Conservation (phyloP, 2,329 filamentous ascomycete genomes). For the Furcasterigmium sp. region DNA sequence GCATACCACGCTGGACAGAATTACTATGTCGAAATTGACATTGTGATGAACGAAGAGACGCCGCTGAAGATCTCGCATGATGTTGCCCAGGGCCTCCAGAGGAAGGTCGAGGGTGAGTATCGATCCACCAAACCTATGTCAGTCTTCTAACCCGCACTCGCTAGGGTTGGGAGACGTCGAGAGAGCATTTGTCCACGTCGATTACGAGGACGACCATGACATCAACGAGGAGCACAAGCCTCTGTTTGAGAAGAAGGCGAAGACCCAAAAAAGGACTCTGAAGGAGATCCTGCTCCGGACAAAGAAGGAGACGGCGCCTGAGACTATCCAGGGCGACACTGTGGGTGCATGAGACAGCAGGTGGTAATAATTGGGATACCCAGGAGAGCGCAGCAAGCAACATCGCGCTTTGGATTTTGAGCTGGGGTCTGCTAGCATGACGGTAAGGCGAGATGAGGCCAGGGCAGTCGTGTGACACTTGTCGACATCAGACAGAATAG, state of each 20-base stretch:
- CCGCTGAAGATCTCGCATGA: constrained; percentile 54
- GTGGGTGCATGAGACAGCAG: no score
- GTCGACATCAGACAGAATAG: constrained; percentile 1
- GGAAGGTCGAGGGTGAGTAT: constrained; percentile 52
- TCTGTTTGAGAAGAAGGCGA: constrained; percentile 26
- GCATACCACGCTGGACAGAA: constrained; percentile 58
- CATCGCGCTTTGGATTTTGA: no score
- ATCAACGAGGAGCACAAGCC: constrained; percentile 37
- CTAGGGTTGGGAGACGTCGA: constrained; percentile 30
- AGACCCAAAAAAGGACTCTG: constrained; percentile 19
- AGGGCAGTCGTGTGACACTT: no score
- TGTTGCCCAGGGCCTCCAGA: constrained; percentile 53
- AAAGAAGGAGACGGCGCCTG: constrained; percentile 8
- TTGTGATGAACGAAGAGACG: constrained; percentile 51
- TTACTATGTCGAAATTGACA: constrained; percentile 58
- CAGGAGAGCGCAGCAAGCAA: no score
- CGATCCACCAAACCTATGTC: background rate
- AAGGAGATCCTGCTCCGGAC: constrained; percentile 24
- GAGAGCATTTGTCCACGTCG: constrained; percentile 39
- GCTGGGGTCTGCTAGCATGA: no score
- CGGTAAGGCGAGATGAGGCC: no score
- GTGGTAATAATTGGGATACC: no score
- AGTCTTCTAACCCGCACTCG: constrained; percentile 5
- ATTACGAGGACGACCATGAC: constrained; percentile 36
- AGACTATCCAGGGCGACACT: no score